phyloP scores from a whole-genome alignment of 2,329 filamentous ascomycete species.

The Ophiostoma novo-ulmi region DNA sequence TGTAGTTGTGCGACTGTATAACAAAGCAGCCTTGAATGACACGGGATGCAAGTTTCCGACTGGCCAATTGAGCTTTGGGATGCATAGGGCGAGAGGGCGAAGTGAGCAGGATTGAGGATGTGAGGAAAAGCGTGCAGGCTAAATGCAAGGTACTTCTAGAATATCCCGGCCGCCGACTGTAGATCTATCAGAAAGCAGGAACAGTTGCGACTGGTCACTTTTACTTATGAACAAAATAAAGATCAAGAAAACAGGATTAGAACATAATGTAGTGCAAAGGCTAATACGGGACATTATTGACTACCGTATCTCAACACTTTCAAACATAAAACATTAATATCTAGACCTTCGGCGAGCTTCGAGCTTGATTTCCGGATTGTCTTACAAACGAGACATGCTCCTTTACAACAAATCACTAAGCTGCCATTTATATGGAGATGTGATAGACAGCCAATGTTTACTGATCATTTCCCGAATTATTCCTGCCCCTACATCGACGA shows the following conservation, averaged over 20 bases:
- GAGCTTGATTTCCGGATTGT: not conserved
- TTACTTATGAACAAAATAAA: not conserved
- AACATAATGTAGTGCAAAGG: not conserved
- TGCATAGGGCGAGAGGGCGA: not conserved
- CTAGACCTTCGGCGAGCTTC: not conserved
- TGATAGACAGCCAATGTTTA: not conserved
- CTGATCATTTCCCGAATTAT: not conserved
- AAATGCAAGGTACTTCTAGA: constrained; percentile 2
- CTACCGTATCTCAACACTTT: not conserved
- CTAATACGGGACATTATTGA: too few relatives aligned
- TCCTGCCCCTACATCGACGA: not conserved
- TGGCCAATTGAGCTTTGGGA: not conserved
- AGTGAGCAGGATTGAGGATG: not conserved
- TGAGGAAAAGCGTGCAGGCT: not conserved
- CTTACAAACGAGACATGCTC: not conserved
- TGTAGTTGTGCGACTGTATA: not conserved
- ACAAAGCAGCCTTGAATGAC: not conserved
- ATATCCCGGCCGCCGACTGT: not conserved
- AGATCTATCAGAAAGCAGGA: not conserved
- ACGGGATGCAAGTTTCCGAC: not conserved
- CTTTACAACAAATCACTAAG: not conserved
- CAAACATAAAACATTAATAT: not conserved
- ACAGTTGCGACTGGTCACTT: not conserved
- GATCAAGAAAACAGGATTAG: not conserved
- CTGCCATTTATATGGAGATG: not conserved